Base-by-base conservation (phyloP, 352 stramenopile genomes). In the Phytophthora multivora region DNA sequence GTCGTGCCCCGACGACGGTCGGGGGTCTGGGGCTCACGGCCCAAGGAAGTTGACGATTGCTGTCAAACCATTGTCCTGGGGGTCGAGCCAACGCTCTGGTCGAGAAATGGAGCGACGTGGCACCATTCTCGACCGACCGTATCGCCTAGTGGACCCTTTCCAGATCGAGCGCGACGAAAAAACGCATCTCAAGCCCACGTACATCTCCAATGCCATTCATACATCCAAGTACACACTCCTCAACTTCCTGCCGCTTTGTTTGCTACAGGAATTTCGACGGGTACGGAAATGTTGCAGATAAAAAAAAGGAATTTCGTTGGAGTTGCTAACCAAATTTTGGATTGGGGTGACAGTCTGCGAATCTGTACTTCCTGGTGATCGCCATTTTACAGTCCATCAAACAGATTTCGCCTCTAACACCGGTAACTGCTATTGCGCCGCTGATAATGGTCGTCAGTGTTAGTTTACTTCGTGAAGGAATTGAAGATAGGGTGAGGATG, bases 301-400 rank as follows among this genome's bases (percentile, higher is more conserved):
- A 11, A 33, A 31, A 8, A 33, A 23, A 23, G 21, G 28, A 33
- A 12, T 12, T 5, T 33, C 8, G 10, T 33, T 8, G 1, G 11
- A 33, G 9, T 12, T 35, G 31, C 53, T 61, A 47, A 61, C 51
- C 42, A 11, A 13, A 57, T 96, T 25, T 84, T 93, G 40, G 57
- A 66, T 31, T 68, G 15, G 43, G 10, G 18, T 47, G 40, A 30
- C 59, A 93, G 70, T 91, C 95, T 52, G 92, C 90, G 3, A 98
- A 98, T 63, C 68, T 98, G 58, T 98, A 98, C 72, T 98, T 98
- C 71, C 66, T 98, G 11, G 77, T 91, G 58, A 96, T 98, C 41
- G 90, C 90, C 4, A 73, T 93, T 26, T 78, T 98, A 43, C 97
- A 98, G 83, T 94, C 93, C 0, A 80, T 98, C 16, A 88, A 80